phyloP scores from a whole-genome alignment of 139 green algal genomes.

The Zygnema circumcarinatum region DNA sequence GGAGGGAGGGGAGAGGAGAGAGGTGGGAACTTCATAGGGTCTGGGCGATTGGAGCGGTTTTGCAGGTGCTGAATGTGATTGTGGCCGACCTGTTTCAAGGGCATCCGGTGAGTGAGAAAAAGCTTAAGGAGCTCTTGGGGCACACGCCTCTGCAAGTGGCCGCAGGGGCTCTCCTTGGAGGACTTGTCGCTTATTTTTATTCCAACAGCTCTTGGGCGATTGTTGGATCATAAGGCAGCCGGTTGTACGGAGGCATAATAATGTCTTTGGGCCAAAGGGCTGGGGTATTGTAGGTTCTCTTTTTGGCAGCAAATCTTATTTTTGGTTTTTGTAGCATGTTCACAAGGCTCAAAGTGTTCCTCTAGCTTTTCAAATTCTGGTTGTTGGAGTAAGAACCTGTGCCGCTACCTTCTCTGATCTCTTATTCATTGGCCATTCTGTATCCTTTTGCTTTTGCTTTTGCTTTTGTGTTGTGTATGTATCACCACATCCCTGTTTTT shows the following conservation, averaged over 20 bases:
- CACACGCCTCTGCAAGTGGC: conserved; percentile 57
- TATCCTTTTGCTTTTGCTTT: background rate
- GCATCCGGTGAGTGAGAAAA: conserved; percentile 67
- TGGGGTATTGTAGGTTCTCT: background rate
- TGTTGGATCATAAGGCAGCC: background rate
- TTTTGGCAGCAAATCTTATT: background rate
- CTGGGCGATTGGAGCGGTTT: no score
- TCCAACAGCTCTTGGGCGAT: conserved; percentile 17
- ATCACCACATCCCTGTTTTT: background rate
- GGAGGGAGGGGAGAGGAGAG: no score
- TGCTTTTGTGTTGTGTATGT: background rate
- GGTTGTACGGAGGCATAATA: background rate
- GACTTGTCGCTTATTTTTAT: conserved; percentile 28
- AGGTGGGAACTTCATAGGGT: no score
- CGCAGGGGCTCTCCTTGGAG: conserved; percentile 46
- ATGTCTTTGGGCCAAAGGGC: background rate
- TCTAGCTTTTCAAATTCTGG: no score
- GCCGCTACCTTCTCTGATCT: background rate
- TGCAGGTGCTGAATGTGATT: conserved; percentile 59
- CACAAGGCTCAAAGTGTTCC: background rate
- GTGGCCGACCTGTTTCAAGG: conserved; percentile 49
- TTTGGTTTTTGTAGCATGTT: background rate
- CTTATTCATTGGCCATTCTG: background rate
- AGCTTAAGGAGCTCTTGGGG: conserved; percentile 61
- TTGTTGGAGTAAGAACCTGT: background rate